Evolutionary conservation across 1,139 yeast genomes (phyloP).

Genomic region (Lizanozyma gosingica): DNA sequence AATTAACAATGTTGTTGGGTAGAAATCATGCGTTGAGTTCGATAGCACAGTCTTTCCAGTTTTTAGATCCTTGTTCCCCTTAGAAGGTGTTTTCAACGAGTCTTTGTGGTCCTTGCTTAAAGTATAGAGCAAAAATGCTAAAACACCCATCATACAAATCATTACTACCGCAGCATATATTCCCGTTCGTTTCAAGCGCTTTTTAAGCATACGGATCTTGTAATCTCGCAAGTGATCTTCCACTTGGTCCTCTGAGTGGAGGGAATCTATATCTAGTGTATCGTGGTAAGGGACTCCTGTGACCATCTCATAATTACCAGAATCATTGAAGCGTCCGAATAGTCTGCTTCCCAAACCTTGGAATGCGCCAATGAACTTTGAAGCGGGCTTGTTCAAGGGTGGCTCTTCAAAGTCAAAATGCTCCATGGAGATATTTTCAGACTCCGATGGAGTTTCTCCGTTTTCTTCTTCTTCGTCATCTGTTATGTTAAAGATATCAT

Average conservation of each 20-base stretch:
- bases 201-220: slow-evolving; percentile 13
- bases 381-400: too few relatives aligned
- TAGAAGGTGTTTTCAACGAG: background rate
- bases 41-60: slow-evolving; percentile 21
- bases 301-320: background rate
- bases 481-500: slow-evolving; percentile 29
- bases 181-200: slow-evolving; percentile 6
- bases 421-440: slow-evolving; percentile 11
- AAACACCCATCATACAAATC: slow-evolving; percentile 1
- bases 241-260: background rate
- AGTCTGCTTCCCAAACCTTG: too few relatives aligned
- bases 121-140: slow-evolving; percentile 3
- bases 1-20: slow-evolving; percentile 69
- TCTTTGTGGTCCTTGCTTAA: background rate
- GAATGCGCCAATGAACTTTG: too few relatives aligned
- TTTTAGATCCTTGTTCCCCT: background rate
- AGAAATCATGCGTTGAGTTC: slow-evolving; percentile 67
- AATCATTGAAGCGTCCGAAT: too few relatives aligned
- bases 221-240: slow-evolving; percentile 16
- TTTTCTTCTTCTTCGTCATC: slow-evolving; percentile 5
- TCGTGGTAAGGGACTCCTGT: background rate
- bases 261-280: background rate
- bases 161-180: background rate
- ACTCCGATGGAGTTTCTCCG: slow-evolving; percentile 14
- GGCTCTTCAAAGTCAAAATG: slow-evolving; percentile 4